Evolutionary conservation across 2,329 filamentous ascomycete species (phyloP).

Genomic region (Cercospora zeina): DNA sequence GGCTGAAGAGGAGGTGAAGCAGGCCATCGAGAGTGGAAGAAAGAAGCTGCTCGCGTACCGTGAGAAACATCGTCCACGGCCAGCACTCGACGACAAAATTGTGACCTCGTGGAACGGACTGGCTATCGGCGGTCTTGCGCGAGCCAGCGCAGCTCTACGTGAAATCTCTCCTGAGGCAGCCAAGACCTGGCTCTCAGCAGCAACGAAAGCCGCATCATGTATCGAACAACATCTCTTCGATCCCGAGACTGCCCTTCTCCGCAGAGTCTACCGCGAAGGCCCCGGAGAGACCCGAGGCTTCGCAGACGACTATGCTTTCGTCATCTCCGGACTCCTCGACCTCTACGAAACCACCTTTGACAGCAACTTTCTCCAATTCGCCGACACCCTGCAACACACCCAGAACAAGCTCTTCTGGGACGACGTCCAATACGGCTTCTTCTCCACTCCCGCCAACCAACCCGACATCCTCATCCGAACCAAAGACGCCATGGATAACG

Average conservation of each 20-base stretch:
- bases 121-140: slow-evolving; percentile 77
- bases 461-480: slow-evolving; percentile 76
- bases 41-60: slow-evolving; percentile 69
- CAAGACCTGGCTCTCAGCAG: slow-evolving; percentile 60
- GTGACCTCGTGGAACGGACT: slow-evolving; percentile 86
- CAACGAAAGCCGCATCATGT: slow-evolving; percentile 68
- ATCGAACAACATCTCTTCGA: slow-evolving; percentile 75
- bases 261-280: slow-evolving; percentile 71
- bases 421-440: slow-evolving; percentile 62
- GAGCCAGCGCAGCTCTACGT: slow-evolving; percentile 68
- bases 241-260: slow-evolving; percentile 60
- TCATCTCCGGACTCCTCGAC: slow-evolving; percentile 78
- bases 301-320: slow-evolving; percentile 91
- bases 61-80: slow-evolving; percentile 71
- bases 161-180: slow-evolving; percentile 54
- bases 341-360: slow-evolving; percentile 83
- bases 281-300: slow-evolving; percentile 70
- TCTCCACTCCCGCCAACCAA: slow-evolving; percentile 64
- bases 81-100: slow-evolving; percentile 83
- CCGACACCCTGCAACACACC: slow-evolving; percentile 73
- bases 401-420: slow-evolving; percentile 82
- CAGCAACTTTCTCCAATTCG: slow-evolving; percentile 73
- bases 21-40: slow-evolving; percentile 66
- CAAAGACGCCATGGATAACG: slow-evolving; percentile 93
- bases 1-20: slow-evolving; percentile 65